Evolutionary conservation across 352 stramenopile species (phyloP).

Genomic region (Pythium rhizo-oryzae): DNA sequence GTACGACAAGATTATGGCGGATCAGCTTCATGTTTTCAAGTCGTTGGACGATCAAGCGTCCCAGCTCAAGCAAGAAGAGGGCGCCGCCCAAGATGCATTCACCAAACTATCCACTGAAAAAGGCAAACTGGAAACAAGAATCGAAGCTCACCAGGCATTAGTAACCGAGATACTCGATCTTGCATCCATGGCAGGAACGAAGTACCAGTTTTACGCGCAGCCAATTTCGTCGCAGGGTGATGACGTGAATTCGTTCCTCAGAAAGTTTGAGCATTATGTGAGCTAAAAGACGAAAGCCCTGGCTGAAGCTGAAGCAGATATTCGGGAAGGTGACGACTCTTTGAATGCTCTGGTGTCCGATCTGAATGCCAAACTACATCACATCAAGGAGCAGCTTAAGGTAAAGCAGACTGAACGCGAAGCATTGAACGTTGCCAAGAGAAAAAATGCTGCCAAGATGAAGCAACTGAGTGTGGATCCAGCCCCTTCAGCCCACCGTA

Average conservation of each 20-base stretch:
- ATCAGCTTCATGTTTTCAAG: constrained; percentile 40
- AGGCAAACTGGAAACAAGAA: constrained; percentile 55
- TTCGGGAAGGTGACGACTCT: constrained; percentile 46
- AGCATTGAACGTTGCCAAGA: constrained; percentile 47
- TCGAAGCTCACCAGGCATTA: constrained; percentile 44
- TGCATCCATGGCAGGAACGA: constrained; percentile 44
- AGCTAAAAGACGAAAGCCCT: constrained; percentile 44
- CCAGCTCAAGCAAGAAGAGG: constrained; percentile 35
- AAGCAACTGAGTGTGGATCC: constrained; percentile 41
- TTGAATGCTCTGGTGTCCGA: constrained; percentile 54
- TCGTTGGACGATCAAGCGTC: constrained; percentile 39
- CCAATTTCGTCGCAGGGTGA: constrained; percentile 55
- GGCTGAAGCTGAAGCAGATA: constrained; percentile 40
- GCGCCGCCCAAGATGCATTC: constrained; percentile 37
- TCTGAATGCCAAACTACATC: constrained; percentile 53
- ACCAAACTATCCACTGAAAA: constrained; percentile 39
- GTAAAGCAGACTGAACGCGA: constrained; percentile 46
- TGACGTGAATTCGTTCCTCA: constrained; percentile 52
- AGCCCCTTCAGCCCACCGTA: constrained; percentile 51
- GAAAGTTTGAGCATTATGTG: constrained; percentile 51
- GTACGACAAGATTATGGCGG: constrained; percentile 55
- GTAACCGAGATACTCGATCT: constrained; percentile 50
- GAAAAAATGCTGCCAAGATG: constrained; percentile 37
- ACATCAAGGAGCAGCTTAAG: constrained; percentile 51
- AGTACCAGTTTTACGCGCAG: constrained; percentile 63